Evolutionary conservation across 2,329 filamentous ascomycete genomes (phyloP).

Genomic region (Incumbomyces delicatus): DNA sequence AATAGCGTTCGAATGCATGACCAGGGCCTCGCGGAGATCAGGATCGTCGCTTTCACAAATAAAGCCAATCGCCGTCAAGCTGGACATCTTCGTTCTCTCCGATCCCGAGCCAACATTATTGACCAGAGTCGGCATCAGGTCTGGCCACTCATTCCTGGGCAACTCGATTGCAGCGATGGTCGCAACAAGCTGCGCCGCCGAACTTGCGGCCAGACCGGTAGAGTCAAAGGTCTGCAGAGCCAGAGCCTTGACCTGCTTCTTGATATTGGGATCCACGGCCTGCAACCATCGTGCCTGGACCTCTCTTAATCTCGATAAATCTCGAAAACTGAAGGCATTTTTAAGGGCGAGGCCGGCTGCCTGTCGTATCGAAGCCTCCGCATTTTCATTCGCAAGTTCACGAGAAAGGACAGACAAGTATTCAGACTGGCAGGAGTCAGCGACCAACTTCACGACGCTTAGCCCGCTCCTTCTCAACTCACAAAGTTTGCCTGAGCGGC

Average conservation of each 20-base stretch:
- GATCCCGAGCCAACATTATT: conserved; percentile 82
- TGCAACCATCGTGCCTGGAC: conserved; percentile 89
- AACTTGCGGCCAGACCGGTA: conserved; percentile 74
- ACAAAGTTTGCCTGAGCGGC: conserved; percentile 95
- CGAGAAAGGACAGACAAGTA: conserved; percentile 89
- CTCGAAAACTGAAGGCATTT: conserved; percentile 94
- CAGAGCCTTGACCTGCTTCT: conserved; percentile 77
- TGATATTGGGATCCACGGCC: conserved; percentile 70
- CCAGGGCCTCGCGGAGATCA: conserved; percentile 70
- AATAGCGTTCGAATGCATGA: conserved; percentile 91
- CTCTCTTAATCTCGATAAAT: conserved; percentile 75
- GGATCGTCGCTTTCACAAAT: conserved; percentile 92
- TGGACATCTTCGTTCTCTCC: conserved; percentile 86
- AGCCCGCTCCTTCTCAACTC: conserved; percentile 32
- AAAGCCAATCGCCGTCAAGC: conserved; percentile 91
- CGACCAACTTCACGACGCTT: background rate
- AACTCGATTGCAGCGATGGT: conserved; percentile 92
- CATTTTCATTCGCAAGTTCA: conserved; percentile 84
- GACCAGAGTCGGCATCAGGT: conserved; percentile 80
- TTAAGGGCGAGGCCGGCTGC: conserved; percentile 94
- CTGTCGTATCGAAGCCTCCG: conserved; percentile 73
- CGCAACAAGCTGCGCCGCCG: conserved; percentile 88
- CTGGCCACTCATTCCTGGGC: conserved; percentile 83
- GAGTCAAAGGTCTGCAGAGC: conserved; percentile 82
- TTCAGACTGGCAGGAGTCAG: conserved; percentile 54